phyloP scores from a whole-genome alignment of 2,329 filamentous ascomycete genomes.

The Didymella exigua region DNA sequence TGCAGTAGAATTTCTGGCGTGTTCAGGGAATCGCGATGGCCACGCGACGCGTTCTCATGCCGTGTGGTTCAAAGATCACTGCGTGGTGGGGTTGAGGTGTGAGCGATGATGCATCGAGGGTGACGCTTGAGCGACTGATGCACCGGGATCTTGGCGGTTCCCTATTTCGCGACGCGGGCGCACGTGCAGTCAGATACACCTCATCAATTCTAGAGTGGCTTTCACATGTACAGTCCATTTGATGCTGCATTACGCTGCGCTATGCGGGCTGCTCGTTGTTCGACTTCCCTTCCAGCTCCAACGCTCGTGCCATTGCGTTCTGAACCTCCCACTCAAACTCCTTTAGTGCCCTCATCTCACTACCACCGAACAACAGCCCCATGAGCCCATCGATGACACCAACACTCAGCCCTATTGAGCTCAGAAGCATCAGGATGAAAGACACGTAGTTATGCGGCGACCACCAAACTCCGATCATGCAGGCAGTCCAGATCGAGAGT shows the following conservation, averaged over 20 bases:
- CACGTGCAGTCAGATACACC: conserved; percentile 22
- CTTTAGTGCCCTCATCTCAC: conserved; percentile 78
- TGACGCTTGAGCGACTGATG: conserved; percentile 14
- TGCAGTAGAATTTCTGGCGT: background rate
- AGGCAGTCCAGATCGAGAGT: conserved; percentile 71
- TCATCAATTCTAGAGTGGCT: background rate
- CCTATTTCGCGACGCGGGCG: conserved; percentile 12
- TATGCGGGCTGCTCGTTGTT: background rate
- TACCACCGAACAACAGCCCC: conserved; percentile 82
- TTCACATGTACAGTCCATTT: background rate
- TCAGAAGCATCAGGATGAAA: conserved; percentile 80
- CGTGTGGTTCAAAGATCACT: background rate
- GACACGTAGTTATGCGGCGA: conserved; percentile 74
- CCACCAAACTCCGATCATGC: conserved; percentile 86
- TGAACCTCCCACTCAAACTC: conserved; percentile 93
- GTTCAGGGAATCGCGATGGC: background rate
- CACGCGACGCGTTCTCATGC: conserved; percentile 4
- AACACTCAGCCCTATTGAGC: conserved; percentile 75
- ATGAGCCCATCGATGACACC: conserved; percentile 86
- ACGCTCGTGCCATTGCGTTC: conserved; percentile 38
- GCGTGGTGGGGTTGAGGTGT: background rate
- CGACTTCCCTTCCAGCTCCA: conserved; percentile 13
- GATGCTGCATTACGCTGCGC: background rate
- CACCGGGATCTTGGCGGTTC: conserved; percentile 18
- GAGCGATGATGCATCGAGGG: conserved; percentile 2